A percentile compares a stretch with the other conserved stretches of the same genome.
These are phyloP conservation scores for Ophiocytium majus DNA, from an alignment of 352 stramenopile species.

Conservation along the genomic window DNA sequence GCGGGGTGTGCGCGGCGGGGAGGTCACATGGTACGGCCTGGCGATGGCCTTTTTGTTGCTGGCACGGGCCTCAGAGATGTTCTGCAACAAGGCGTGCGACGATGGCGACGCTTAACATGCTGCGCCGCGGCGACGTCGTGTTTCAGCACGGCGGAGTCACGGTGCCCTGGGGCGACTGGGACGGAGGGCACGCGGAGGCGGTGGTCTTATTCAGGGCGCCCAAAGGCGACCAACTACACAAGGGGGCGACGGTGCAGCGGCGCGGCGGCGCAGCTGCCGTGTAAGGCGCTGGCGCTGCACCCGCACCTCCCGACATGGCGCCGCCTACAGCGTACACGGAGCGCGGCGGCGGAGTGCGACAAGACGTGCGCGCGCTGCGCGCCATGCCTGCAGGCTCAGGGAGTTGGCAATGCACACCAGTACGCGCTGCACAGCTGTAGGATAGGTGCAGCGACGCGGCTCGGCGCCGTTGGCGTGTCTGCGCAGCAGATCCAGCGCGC, in stretches of 20 bases:
- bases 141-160: no score
- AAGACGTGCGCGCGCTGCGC: background rate
- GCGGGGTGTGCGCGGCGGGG: background rate
- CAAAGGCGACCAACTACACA: background rate
- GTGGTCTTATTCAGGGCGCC: background rate
- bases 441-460: background rate
- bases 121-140: background rate
- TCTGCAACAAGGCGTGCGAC: no score
- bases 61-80: constrained; percentile 1
- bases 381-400: background rate
- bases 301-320: background rate
- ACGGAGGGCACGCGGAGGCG: background rate
- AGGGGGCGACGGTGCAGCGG: background rate
- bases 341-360: background rate
- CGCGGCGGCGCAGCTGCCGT: background rate
- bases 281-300: background rate
- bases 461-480: background rate
- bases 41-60: background rate
- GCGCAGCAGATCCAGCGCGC: background rate
- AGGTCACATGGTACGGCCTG: background rate
- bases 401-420: background rate
- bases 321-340: background rate
- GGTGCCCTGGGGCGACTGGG: no score
- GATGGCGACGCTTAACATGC: background rate
- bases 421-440: background rate